A percentile compares a stretch with the other conserved stretches of the same genome.
Conservation (phyloP, 352 stramenopile genomes). For the Phytophthora megakarya region DNA sequence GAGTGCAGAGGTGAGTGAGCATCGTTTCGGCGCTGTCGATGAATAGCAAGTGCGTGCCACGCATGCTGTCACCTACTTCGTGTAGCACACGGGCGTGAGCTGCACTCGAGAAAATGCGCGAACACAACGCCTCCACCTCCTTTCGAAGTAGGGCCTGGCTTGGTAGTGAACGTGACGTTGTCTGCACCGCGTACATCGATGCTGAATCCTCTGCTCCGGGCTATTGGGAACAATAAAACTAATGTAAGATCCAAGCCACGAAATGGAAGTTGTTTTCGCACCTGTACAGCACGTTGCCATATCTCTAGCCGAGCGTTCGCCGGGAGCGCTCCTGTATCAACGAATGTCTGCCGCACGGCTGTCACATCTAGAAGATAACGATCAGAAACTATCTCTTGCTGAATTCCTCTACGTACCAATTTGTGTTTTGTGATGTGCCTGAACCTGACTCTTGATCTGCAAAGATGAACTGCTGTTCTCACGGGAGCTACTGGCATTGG, state of each 20-base stretch:
- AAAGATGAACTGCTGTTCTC: conserved; percentile 63
- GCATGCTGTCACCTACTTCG: conserved; percentile 44
- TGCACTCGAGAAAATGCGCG: conserved; percentile 62
- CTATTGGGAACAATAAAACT: conserved; percentile 4
- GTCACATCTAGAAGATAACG: conserved; percentile 39
- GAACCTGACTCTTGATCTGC: conserved; percentile 68
- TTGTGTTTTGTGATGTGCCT: conserved; percentile 30
- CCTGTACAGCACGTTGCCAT: conserved; percentile 63
- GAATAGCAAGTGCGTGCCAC: conserved; percentile 67
- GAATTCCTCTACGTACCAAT: conserved; percentile 45
- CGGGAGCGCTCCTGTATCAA: conserved; percentile 44
- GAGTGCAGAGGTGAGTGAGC: conserved; percentile 68
- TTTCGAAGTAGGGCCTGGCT: conserved; percentile 64
- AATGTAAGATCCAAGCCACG: conserved; percentile 2
- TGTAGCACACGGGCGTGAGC: conserved; percentile 48
- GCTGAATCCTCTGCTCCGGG: conserved; percentile 42
- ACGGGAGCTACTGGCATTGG: conserved; percentile 40
- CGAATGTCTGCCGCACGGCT: conserved; percentile 35
- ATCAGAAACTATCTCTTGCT: conserved; percentile 2
- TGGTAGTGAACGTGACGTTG: conserved; percentile 57
- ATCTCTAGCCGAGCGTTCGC: conserved; percentile 49
- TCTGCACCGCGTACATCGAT: conserved; percentile 78
- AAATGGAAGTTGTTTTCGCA: conserved; percentile 10
- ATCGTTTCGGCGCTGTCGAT: conserved; percentile 80
- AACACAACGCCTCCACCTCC: conserved; percentile 71